phyloP scores from a whole-genome alignment of 2,329 filamentous ascomycete genomes.

The Neofusicoccum sp. region DNA sequence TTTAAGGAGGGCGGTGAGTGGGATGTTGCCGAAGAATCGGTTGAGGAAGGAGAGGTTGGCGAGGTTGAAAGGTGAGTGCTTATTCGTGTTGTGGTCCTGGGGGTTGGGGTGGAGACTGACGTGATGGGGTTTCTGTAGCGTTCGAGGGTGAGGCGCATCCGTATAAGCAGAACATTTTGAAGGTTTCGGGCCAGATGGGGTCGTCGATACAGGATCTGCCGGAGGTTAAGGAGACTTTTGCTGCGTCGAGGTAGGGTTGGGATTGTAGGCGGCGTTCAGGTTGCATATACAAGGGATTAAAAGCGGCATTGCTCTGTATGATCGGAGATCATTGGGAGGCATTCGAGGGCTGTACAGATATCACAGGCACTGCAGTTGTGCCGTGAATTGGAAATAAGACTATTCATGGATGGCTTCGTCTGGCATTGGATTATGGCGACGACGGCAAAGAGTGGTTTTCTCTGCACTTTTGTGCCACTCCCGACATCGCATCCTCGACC shows the following conservation, averaged over 20 bases:
- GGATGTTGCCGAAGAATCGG: conserved; percentile 97
- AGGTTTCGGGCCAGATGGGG: conserved; percentile 58
- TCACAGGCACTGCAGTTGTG: neutral
- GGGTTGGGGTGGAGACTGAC: neutral
- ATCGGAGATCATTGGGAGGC: neutral
- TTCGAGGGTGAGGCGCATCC: conserved; percentile 93
- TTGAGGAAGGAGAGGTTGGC: conserved; percentile 83
- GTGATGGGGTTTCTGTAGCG: conserved; percentile 42
- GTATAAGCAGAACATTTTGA: conserved; percentile 83
- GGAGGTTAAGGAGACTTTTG: conserved; percentile 40
- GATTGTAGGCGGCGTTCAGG: conserved; percentile 9
- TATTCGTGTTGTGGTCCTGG: too few relatives aligned
- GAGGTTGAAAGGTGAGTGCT: conserved; percentile 70
- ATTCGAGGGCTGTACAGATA: neutral
- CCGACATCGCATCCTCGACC: neutral
- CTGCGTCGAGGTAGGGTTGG: conserved; percentile 20
- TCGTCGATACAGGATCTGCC: conserved; percentile 28
- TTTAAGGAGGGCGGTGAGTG: conserved; percentile 83
- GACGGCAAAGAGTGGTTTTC: neutral
- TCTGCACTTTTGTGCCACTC: neutral
- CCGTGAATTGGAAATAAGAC: too few relatives aligned
- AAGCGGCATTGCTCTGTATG: conserved; percentile 11
- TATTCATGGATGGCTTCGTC: too few relatives aligned
- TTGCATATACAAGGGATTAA: neutral
- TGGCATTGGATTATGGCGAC: too few relatives aligned